A percentile compares a stretch with the other conserved stretches of the same genome.
Conservation (phyloP, 2,329 filamentous ascomycete genomes). For the Ophiosphaerella herpotricha region DNA sequence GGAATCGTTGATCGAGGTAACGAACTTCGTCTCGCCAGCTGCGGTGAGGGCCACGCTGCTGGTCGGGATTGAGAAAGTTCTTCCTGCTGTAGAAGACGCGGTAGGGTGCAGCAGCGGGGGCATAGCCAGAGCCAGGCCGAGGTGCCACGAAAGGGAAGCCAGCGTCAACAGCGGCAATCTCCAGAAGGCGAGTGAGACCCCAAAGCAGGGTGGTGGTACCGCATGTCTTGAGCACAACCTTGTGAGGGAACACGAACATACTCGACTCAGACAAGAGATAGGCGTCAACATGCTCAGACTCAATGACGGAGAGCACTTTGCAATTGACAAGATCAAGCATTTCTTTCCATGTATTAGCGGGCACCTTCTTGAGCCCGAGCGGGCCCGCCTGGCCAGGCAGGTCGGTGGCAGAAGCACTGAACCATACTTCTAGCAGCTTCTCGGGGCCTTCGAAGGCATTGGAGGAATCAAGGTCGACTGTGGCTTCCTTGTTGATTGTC, state of each 20-base stretch:
- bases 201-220: constrained; percentile 93
- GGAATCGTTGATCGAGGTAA: constrained; percentile 88
- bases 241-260: constrained; percentile 99
- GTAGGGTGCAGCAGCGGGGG: constrained; percentile 83
- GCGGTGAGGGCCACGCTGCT: constrained; percentile 89
- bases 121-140: constrained; percentile 66
- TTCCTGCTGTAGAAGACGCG: constrained; percentile 99
- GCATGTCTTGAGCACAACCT: constrained; percentile 97
- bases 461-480: constrained; percentile 87
- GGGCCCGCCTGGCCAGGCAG: constrained; percentile 72
- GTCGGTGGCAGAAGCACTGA: constrained; percentile 76
- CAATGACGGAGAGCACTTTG: constrained; percentile 92
- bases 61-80: constrained; percentile 95
- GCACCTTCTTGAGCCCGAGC: constrained; percentile 83
- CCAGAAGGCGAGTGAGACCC: constrained; percentile 86
- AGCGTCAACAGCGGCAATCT: constrained; percentile 84
- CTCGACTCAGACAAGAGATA: constrained; percentile 98
- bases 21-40: constrained; percentile 98
- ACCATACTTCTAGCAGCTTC: constrained; percentile 99
- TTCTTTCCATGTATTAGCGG: constrained; percentile 84
- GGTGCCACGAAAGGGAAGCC: constrained; percentile 86
- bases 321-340: constrained; percentile 99
- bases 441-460: constrained; percentile 98
- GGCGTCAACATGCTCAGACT: constrained; percentile 92
- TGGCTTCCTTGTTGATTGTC: constrained; percentile 96